Evolutionary conservation across 2,329 filamentous ascomycete species (phyloP).

Genomic region (Tolypocladium endophyticum): DNA sequence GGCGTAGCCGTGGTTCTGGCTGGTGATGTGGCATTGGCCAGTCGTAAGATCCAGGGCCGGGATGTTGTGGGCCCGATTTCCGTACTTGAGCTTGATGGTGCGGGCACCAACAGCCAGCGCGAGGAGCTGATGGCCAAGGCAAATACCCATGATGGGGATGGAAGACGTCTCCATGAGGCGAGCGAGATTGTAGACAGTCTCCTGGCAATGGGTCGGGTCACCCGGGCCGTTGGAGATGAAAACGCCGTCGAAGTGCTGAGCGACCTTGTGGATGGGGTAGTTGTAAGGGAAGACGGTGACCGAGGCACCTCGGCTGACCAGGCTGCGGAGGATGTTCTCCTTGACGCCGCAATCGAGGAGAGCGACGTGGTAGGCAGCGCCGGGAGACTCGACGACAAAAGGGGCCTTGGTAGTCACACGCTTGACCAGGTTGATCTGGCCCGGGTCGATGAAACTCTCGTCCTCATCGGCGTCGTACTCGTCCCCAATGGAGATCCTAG

Average conservation of each 20-base stretch:
- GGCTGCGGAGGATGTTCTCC: conserved; percentile 95
- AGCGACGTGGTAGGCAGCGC: conserved; percentile 80
- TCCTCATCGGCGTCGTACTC: conserved; percentile 98
- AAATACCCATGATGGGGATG: conserved; percentile 94
- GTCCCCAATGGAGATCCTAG: conserved; percentile 87
- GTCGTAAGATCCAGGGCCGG: conserved; percentile 90
- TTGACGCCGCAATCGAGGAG: conserved; percentile 98
- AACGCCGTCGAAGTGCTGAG: conserved; percentile 94
- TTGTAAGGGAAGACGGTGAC: conserved; percentile 94
- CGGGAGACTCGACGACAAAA: conserved; percentile 81
- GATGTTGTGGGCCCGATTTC: conserved; percentile 98
- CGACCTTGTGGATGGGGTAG: conserved; percentile 96
- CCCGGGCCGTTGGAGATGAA: conserved; percentile 99
- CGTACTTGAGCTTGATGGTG: conserved; percentile 98
- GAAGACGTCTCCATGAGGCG: conserved; percentile 86
- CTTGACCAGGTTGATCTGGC: conserved; percentile 92
- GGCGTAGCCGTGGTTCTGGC: conserved; percentile 96
- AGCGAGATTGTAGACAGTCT: conserved; percentile 84
- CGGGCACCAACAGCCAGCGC: conserved; percentile 79
- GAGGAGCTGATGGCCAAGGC: conserved; percentile 91
- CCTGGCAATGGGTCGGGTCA: conserved; percentile 93
- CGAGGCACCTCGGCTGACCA: conserved; percentile 83
- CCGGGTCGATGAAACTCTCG: conserved; percentile 88
- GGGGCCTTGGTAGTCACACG: conserved; percentile 96
- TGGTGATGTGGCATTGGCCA: conserved; percentile 95